Percentiles rank a stretch among this genome's conserved stretches.
Evolutionary conservation across 192 early-diverging fungal species (phyloP).

Genomic region (Dissophora ornata): DNA sequence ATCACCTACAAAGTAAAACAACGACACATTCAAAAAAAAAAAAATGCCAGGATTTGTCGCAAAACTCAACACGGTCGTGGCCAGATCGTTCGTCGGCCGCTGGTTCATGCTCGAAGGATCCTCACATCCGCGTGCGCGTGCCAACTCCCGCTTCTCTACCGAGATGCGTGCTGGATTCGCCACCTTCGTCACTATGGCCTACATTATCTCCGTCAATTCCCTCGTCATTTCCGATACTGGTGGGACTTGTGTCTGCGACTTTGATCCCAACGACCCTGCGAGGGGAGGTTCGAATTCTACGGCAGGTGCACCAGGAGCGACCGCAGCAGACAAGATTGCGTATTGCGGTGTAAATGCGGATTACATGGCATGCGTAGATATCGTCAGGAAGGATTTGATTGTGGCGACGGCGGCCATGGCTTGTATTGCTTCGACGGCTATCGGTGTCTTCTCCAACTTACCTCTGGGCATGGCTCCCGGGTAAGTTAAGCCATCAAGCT

Average conservation of each 20-base stretch:
- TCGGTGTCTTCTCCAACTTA: conserved; percentile 78
- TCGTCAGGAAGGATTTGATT: conserved; percentile 76
- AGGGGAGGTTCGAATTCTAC: conserved; percentile 61
- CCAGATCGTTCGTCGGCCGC: conserved; percentile 64
- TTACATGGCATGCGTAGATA: conserved; percentile 72
- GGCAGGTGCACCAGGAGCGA: neutral
- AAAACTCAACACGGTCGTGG: conserved; percentile 66
- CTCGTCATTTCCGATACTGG: conserved; percentile 81
- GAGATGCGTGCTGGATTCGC: conserved; percentile 75
- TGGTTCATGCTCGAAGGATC: conserved; percentile 82
- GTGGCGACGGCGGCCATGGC: conserved; percentile 78
- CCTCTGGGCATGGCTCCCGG: conserved; percentile 86
- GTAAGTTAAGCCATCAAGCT: too few species aligned
- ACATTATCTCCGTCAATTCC: conserved; percentile 80
- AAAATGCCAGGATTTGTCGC: conserved; percentile 61
- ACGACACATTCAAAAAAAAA: too few species aligned
- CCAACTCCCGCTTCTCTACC: conserved; percentile 68
- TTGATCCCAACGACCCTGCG: conserved; percentile 60
- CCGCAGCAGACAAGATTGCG: conserved; percentile 25
- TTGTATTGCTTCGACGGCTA: conserved; percentile 72
- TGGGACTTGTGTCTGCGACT: conserved; percentile 80
- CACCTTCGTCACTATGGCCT: conserved; percentile 79
- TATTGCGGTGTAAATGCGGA: conserved; percentile 41
- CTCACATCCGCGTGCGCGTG: conserved; percentile 64
- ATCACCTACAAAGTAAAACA: too few species aligned